Conservation (phyloP, 129 eudicot genomes). For the Apium graveolens region DNA sequence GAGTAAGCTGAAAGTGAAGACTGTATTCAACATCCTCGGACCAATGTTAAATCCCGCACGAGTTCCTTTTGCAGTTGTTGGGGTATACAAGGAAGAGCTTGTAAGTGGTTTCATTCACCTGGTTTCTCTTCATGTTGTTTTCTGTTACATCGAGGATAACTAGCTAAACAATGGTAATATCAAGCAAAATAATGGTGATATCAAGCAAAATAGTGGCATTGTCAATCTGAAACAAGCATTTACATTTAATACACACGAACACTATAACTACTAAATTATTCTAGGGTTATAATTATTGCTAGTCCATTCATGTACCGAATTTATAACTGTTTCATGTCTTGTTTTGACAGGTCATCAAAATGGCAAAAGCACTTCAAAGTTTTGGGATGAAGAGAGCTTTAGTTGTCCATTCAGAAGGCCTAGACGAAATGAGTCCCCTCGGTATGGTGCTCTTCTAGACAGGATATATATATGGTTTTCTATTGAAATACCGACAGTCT, state of each 20-base stretch:
- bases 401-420: conserved; percentile 90
- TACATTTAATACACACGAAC: background rate
- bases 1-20: conserved; percentile 77
- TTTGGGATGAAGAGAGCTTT: conserved; percentile 94
- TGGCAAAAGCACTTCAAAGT: conserved; percentile 89
- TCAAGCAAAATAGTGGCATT: background rate
- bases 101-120: conserved; percentile 30
- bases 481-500: background rate
- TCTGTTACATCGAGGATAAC: background rate
- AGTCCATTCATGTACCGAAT: background rate
- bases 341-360: conserved; percentile 53
- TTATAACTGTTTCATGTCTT: conserved; percentile 2
- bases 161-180: background rate
- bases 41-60: conserved; percentile 92
- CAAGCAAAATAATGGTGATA: background rate
- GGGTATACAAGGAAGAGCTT: conserved; percentile 79
- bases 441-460: conserved; percentile 32
- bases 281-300: background rate
- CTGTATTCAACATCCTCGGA: conserved; percentile 88
- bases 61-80: conserved; percentile 91
- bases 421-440: conserved; percentile 91
- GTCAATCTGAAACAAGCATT: background rate
- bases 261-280: background rate
- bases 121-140: background rate
- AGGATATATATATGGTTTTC: background rate